phyloP scores from a whole-genome alignment of 257 asterid species.

The Solanum sejunctum region DNA sequence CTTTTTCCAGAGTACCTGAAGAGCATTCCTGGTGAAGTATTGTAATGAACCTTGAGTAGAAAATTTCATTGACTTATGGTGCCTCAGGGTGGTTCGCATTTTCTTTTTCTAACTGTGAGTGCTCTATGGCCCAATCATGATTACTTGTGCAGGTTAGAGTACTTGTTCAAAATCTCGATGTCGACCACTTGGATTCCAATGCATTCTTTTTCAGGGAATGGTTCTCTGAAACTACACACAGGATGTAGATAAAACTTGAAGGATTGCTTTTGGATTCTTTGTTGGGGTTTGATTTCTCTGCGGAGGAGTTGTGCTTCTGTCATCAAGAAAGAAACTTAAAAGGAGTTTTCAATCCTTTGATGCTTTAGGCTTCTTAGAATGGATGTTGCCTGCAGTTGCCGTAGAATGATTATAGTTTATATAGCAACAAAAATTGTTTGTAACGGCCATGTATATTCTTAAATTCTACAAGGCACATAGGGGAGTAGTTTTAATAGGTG shows the following conservation, averaged over 20 bases:
- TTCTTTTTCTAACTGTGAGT: slow-evolving; percentile 6
- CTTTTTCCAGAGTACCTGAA: slow-evolving; percentile 34
- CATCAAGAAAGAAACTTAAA: not conserved
- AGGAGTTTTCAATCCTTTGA: not conserved
- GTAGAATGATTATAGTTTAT: not conserved
- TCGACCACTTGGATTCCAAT: not conserved
- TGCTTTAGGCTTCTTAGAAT: not conserved
- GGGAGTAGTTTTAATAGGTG: not conserved
- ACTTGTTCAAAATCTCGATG: not conserved
- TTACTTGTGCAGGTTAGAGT: not conserved
- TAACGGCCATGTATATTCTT: slow-evolving; percentile 2
- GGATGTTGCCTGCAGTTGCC: not conserved
- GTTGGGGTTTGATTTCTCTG: not conserved
- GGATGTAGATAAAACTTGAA: not conserved
- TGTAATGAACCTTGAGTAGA: not conserved
- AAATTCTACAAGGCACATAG: not conserved
- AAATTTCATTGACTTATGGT: not conserved
- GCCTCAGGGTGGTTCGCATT: not conserved
- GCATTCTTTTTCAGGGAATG: not conserved
- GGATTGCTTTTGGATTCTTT: not conserved
- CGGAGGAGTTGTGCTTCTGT: not conserved
- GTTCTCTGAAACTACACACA: not conserved
- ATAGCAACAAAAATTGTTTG: not conserved
- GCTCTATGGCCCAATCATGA: not conserved
- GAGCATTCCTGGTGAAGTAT: not conserved